Evolutionary conservation across 2,329 filamentous ascomycete species (phyloP).

Genomic region (Xylariaceae sp.): DNA sequence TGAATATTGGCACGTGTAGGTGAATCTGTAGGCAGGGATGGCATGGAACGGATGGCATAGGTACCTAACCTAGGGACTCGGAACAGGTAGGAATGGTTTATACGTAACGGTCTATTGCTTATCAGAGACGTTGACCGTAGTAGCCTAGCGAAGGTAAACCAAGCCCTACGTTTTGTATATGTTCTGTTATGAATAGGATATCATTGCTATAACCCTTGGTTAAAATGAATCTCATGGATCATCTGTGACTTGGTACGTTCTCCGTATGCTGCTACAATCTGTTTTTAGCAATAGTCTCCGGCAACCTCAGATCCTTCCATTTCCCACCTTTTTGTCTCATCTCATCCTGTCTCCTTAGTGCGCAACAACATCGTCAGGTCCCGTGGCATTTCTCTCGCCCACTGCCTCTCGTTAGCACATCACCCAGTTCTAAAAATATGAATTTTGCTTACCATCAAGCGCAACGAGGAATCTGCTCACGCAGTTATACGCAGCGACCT

Average conservation of each 20-base stretch:
- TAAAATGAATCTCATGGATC: too few species aligned
- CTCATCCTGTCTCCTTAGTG: slow-evolving; percentile 25
- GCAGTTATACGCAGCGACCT: slow-evolving; percentile 75
- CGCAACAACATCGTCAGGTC: slow-evolving; percentile 38
- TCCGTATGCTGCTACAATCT: too few species aligned
- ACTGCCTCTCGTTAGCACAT: slow-evolving; percentile 34
- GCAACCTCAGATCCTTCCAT: too few species aligned
- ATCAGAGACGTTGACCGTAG: too few species aligned
- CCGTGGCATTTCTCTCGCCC: slow-evolving; percentile 53
- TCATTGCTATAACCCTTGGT: too few species aligned
- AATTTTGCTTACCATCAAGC: slow-evolving; percentile 59
- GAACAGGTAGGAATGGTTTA: neutral
- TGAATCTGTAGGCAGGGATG: neutral
- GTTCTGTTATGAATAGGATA: too few species aligned
- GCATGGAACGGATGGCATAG: neutral
- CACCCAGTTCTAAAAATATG: neutral
- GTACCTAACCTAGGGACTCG: too few species aligned
- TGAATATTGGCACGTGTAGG: slow-evolving; percentile 4
- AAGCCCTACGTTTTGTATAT: too few species aligned
- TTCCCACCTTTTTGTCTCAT: too few species aligned
- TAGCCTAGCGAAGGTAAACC: too few species aligned
- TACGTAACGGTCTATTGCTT: neutral
- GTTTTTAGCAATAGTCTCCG: too few species aligned
- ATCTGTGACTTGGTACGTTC: too few species aligned
- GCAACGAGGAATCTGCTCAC: slow-evolving; percentile 81